These are phyloP conservation scores for Irineochytrium annulatum DNA, from an alignment of 192 early-diverging fungal genomes.

Conservation along the genomic window DNA sequence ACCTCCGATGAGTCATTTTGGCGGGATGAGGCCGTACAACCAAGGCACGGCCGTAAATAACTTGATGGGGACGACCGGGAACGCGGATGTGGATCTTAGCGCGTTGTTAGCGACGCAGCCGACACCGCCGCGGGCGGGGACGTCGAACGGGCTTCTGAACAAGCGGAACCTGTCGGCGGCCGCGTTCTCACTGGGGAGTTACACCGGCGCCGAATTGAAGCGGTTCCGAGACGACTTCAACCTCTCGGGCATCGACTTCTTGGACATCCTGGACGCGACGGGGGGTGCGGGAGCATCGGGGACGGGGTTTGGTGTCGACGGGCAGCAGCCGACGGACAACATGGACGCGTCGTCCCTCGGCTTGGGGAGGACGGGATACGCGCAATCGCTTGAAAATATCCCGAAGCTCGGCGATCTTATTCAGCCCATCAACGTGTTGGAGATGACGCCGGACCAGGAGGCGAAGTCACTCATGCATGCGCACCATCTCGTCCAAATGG, in stretches of 20 bases:
- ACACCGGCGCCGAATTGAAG: conserved; percentile 35
- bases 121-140: background rate
- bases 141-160: conserved; percentile 9
- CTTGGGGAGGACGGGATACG: background rate
- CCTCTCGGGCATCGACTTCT: conserved; percentile 15
- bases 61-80: background rate
- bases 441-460: conserved; percentile 19
- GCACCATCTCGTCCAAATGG: conserved; percentile 19
- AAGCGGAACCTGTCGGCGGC: conserved; percentile 38
- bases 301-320: background rate
- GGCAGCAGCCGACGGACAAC: background rate
- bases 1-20: background rate
- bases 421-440: conserved; percentile 8
- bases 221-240: conserved; percentile 33
- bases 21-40: background rate
- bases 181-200: conserved; percentile 41
- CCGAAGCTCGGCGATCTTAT: conserved; percentile 1
- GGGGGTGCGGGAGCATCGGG: background rate
- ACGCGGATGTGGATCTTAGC: conserved; percentile 28
- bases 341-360: background rate
- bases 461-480: conserved; percentile 13
- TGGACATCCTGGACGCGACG: background rate
- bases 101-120: conserved; percentile 26
- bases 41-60: background rate
- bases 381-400: background rate